Conservation (phyloP, 306 rosid species). For the Lathyrus sativus region DNA sequence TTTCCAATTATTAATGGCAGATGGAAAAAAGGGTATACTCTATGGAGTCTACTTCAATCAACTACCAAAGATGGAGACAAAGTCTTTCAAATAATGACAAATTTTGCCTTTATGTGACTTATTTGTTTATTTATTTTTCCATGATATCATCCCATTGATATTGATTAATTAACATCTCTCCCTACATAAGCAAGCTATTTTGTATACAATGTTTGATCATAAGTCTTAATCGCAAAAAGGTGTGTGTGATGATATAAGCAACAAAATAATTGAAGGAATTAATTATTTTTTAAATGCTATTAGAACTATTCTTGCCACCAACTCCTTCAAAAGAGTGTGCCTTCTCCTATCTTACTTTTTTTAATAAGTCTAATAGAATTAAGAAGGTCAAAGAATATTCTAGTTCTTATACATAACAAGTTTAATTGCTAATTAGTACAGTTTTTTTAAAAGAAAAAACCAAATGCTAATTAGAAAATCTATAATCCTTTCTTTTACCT, state of each 20-base stretch:
- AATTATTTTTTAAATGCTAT: background rate
- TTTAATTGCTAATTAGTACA: too few species aligned
- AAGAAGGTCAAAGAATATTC: too few species aligned
- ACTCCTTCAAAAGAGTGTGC: background rate
- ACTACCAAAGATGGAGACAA: constrained; percentile 18
- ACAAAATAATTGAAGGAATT: constrained; percentile 17
- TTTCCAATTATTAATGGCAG: constrained; percentile 9
- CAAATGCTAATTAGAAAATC: too few species aligned
- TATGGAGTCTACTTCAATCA: background rate
- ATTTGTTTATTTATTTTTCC: constrained; percentile 16
- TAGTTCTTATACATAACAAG: too few species aligned
- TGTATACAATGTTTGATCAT: constrained; percentile 3
- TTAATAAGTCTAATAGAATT: too few species aligned
- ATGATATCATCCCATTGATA: constrained; percentile 30
- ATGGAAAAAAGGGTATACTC: constrained; percentile 12
- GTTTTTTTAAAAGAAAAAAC: too few species aligned
- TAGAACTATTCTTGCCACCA: constrained; percentile 18
- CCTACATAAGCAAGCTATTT: constrained; percentile 6
- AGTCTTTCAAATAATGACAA: constrained; percentile 36
- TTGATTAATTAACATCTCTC: constrained; percentile 31
- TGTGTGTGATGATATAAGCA: background rate
- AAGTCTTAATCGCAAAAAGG: constrained; percentile 39
- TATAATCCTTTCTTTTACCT: too few species aligned
- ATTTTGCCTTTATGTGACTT: constrained; percentile 32
- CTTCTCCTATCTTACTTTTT: background rate